Percentiles rank a stretch among this genome's conserved stretches.
phyloP scores from a whole-genome alignment of 1,139 yeast genomes.

The Yamadazyma spencermartinsiae region DNA sequence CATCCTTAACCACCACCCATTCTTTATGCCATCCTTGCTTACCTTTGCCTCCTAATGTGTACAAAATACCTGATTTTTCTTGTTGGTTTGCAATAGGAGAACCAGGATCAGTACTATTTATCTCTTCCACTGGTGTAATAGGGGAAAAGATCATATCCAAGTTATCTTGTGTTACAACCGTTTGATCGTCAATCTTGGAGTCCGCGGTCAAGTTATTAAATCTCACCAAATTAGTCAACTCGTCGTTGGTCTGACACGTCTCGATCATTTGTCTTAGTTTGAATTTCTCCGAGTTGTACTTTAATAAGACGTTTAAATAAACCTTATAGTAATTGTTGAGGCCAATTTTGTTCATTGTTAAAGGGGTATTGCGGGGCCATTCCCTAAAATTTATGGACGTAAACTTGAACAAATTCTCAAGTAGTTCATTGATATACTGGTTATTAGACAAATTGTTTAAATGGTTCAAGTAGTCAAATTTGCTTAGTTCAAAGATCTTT shows the following conservation, averaged over 20 bases:
- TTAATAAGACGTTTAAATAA: slow-evolving; percentile 35
- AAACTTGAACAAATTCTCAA: slow-evolving; percentile 42
- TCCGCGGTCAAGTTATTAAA: slow-evolving; percentile 27
- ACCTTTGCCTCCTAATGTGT: slow-evolving; percentile 72
- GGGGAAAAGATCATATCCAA: slow-evolving; percentile 33
- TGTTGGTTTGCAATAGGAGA: slow-evolving; percentile 19
- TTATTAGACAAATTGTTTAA: slow-evolving; percentile 60
- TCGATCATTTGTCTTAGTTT: slow-evolving; percentile 47
- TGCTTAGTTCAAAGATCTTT: slow-evolving; percentile 63
- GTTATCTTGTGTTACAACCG: slow-evolving; percentile 29
- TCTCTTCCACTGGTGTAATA: slow-evolving; percentile 3
- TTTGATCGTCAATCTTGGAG: slow-evolving; percentile 17
- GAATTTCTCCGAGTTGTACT: slow-evolving; percentile 45
- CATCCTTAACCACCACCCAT: slow-evolving; percentile 76
- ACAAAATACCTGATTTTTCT: slow-evolving; percentile 56
- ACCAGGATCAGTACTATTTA: not conserved
- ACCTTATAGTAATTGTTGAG: slow-evolving; percentile 31
- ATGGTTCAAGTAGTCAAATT: slow-evolving; percentile 70
- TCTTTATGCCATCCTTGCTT: slow-evolving; percentile 89
- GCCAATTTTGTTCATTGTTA: slow-evolving; percentile 23
- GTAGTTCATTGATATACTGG: slow-evolving; percentile 43
- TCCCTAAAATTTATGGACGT: slow-evolving; percentile 23
- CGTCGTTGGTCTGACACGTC: slow-evolving; percentile 43
- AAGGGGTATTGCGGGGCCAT: slow-evolving; percentile 12
- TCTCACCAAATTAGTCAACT: slow-evolving; percentile 35